Base-by-base conservation (phyloP, 2,329 filamentous ascomycete genomes). In the Stachybotrys elegans region DNA sequence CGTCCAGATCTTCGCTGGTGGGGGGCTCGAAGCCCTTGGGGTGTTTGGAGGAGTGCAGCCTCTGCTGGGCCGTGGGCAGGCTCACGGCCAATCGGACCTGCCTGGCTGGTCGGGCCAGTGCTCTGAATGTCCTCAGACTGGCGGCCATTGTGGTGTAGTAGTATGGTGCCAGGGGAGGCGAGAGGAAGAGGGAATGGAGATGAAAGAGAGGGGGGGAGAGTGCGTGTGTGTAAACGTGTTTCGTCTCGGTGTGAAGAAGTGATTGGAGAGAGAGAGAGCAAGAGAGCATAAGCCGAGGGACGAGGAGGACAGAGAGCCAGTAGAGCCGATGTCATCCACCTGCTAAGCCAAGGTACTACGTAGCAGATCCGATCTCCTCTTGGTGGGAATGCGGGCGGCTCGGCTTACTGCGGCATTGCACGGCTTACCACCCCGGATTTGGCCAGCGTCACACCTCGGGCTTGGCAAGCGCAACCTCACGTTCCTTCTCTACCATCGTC, bases 1-100 rank as follows among this genome's bases (percentile, higher is more conserved):
- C 89, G 19, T 83, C 68, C 7, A 95, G 76, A 44, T 95, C 90
- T 46, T 83, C 76, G 36, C 79, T 70, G 1, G 84, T 76, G 1
- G 90, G 90, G 11, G 84, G 72, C 44, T 70, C 69, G 66, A 89
- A 90, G 58, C 76, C 80, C 51, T 72, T 62, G 20, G 79, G 78
- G 57, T 81, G 79, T 50, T 79, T 79, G 44, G 71, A 70, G 14
- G 88, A 90, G 46, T 61, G 66, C 43, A 58, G 60, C 45, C 59
- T 67, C 38, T 60, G 64, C 46, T 70, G 63, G 47, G 59, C 60
- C 47, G 65, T 57, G 36, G 65, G 58, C 51, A 70, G 55, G 47
- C 68, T 55, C 43, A 50, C 44, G 45, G 56, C 50, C 23, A 54
- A 47, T 8, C 52, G 55, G 31, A 34, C 7, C 44, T 48, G 48